Evolutionary conservation across 2,329 filamentous ascomycete genomes (phyloP).

Genomic region (Aspergillus piperis): DNA sequence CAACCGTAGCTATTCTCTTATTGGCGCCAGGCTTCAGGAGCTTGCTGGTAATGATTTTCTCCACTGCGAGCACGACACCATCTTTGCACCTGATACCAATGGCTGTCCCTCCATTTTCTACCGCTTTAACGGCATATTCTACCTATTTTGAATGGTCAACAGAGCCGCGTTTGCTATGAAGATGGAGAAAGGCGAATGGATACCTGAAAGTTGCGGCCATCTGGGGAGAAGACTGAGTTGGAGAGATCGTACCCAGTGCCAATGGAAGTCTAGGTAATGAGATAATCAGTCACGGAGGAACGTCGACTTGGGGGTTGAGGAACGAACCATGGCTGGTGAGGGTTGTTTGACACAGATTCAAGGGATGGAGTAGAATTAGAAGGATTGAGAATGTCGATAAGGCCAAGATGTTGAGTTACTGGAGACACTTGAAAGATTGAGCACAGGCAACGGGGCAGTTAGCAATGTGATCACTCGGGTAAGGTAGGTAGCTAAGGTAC

Average conservation of each 20-base stretch:
- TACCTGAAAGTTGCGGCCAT: slow-evolving; percentile 98
- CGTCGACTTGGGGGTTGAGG: slow-evolving; percentile 2
- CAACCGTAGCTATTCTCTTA: slow-evolving; percentile 93
- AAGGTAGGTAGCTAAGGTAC: background rate
- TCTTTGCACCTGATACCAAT: slow-evolving; percentile 97
- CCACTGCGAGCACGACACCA: slow-evolving; percentile 90
- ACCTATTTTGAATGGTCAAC: slow-evolving; percentile 50
- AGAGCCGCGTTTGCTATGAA: background rate
- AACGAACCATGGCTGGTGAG: slow-evolving; percentile 25
- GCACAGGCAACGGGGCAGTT: background rate
- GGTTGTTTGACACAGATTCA: background rate
- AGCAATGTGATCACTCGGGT: background rate
- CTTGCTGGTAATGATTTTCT: slow-evolving; percentile 96
- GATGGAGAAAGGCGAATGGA: background rate
- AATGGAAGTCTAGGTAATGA: slow-evolving; percentile 80
- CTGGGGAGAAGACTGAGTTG: slow-evolving; percentile 99
- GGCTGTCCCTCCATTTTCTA: slow-evolving; percentile 95
- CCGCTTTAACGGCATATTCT: slow-evolving; percentile 97
- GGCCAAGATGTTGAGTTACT: background rate
- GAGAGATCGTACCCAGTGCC: slow-evolving; percentile 98
- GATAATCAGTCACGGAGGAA: slow-evolving; percentile 21
- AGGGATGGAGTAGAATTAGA: background rate
- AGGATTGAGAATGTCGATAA: background rate
- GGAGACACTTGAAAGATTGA: background rate
- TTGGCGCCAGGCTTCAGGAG: slow-evolving; percentile 92